Percentiles rank a stretch among this genome's conserved stretches.
These are phyloP conservation scores for Suillus fuscotomentosus DNA, from an alignment of 768 basidiomycete species.

Conservation along the genomic window DNA sequence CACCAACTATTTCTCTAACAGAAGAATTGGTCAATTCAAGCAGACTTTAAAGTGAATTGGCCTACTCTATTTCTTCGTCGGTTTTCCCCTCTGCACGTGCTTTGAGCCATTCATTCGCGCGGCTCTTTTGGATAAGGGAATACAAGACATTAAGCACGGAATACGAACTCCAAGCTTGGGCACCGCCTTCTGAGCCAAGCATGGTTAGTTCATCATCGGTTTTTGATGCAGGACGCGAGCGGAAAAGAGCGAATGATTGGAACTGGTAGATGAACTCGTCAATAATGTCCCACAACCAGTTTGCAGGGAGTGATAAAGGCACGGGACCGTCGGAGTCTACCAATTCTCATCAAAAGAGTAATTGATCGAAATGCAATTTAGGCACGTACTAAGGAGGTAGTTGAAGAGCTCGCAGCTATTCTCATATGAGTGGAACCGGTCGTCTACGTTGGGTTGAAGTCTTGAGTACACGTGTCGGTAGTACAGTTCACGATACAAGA, in stretches of 20 bases:
- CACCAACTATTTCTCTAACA: conserved; percentile 80
- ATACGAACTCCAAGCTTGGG: conserved; percentile 95
- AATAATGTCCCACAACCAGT: conserved; percentile 98
- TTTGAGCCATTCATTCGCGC: conserved; percentile 88
- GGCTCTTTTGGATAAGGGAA: conserved; percentile 96
- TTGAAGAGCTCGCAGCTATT: conserved; percentile 99
- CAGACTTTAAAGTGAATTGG: conserved; percentile 27
- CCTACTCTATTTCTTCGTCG: conserved; percentile 77
- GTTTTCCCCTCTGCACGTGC: conserved; percentile 81
- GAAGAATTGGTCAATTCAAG: conserved; percentile 4
- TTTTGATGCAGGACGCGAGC: conserved; percentile 81
- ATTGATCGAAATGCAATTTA: neutral
- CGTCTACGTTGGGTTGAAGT: conserved; percentile 92
- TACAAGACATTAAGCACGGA: conserved; percentile 98
- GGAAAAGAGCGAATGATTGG: conserved; percentile 93
- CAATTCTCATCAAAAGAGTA: neutral
- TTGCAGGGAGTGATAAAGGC: conserved; percentile 88
- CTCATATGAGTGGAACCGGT: conserved; percentile 96
- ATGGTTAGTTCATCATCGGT: conserved; percentile 85
- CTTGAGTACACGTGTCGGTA: conserved; percentile 96
- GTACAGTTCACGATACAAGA: conserved; percentile 94
- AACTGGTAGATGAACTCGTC: conserved; percentile 99
- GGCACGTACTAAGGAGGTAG: conserved; percentile 81
- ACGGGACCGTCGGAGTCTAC: conserved; percentile 94
- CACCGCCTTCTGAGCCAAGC: conserved; percentile 74